A percentile compares a stretch with the other conserved stretches of the same genome.
phyloP scores from a whole-genome alignment of 306 rosid genomes.

The Quercus dentata region DNA sequence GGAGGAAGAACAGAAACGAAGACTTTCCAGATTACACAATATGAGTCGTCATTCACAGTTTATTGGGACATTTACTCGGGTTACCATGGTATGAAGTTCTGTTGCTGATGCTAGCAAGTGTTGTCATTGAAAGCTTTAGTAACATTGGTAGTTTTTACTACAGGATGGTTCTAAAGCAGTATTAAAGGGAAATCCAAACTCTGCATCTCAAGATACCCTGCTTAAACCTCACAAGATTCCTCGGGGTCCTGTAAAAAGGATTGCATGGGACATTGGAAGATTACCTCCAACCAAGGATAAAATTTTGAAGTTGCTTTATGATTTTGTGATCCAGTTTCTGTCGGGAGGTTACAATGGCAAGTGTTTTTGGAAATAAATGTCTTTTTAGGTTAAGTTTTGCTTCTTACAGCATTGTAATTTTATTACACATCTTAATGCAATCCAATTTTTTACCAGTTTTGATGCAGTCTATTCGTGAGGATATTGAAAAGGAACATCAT shows the following conservation, averaged over 20 bases:
- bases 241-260: slow-evolving; percentile 61
- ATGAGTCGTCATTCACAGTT: slow-evolving; percentile 68
- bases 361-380: slow-evolving; percentile 9
- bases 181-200: slow-evolving; percentile 71
- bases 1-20: slow-evolving; percentile 66
- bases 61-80: slow-evolving; percentile 76
- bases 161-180: slow-evolving; percentile 94
- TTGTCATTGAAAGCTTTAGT: slow-evolving; percentile 20
- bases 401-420: slow-evolving; percentile 13
- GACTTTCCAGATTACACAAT: slow-evolving; percentile 40
- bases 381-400: background rate
- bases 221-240: slow-evolving; percentile 53
- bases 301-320: slow-evolving; percentile 70
- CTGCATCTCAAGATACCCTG: slow-evolving; percentile 43
- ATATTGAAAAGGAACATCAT: slow-evolving; percentile 81
- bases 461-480: slow-evolving; percentile 76
- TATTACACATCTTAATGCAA: slow-evolving; percentile 20
- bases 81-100: slow-evolving; percentile 61
- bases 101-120: slow-evolving; percentile 3
- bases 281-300: slow-evolving; percentile 62
- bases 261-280: slow-evolving; percentile 86
- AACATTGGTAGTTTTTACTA: slow-evolving; percentile 23
- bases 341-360: slow-evolving; percentile 82
- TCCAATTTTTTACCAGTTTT: slow-evolving; percentile 49
- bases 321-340: slow-evolving; percentile 73